phyloP scores from a whole-genome alignment of 2,329 filamentous ascomycete genomes.

The Alternaria novae-zelandiae region DNA sequence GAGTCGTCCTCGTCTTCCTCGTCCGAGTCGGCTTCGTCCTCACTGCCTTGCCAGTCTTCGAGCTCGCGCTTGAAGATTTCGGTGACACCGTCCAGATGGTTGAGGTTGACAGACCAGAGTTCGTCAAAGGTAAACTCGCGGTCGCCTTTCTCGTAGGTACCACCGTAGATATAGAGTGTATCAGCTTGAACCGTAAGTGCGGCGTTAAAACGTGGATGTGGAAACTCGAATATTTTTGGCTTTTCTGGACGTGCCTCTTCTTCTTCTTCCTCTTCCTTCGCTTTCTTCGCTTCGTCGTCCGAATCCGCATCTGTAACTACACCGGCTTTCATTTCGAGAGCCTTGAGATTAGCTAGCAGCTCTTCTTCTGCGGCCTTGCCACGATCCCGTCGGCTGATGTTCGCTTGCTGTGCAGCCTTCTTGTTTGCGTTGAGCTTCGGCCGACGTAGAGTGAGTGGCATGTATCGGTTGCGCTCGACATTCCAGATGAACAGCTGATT shows the following conservation, averaged over 20 bases:
- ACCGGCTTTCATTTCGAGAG: slow-evolving; percentile 76
- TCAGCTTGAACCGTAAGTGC: slow-evolving; percentile 91
- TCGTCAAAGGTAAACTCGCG: slow-evolving; percentile 96
- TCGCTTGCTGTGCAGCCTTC: slow-evolving; percentile 51
- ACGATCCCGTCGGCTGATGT: slow-evolving; percentile 63
- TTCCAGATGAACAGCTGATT: slow-evolving; percentile 92
- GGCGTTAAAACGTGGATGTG: slow-evolving; percentile 89
- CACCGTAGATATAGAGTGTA: slow-evolving; percentile 90
- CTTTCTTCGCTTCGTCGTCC: slow-evolving; percentile 33
- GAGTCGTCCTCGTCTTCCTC: slow-evolving; percentile 57
- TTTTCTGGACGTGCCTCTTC: slow-evolving; percentile 62
- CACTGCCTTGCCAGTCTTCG: slow-evolving; percentile 76
- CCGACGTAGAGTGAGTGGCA: slow-evolving; percentile 79
- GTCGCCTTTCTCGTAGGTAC: slow-evolving; percentile 94
- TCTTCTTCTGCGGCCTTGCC: slow-evolving; percentile 93
- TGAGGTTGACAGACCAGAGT: slow-evolving; percentile 90
- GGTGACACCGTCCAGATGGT: slow-evolving; percentile 91
- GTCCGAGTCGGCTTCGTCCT: slow-evolving; percentile 52
- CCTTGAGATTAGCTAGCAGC: slow-evolving; percentile 82
- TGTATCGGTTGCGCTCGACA: slow-evolving; percentile 93
- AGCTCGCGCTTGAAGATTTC: slow-evolving; percentile 87
- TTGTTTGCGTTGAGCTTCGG: slow-evolving; percentile 72
- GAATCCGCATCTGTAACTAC: slow-evolving; percentile 55
- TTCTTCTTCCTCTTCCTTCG: slow-evolving; percentile 50
- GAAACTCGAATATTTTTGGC: slow-evolving; percentile 77